Base-by-base conservation (phyloP, 2,329 filamentous ascomycete species). In the Penicillium italicum region DNA sequence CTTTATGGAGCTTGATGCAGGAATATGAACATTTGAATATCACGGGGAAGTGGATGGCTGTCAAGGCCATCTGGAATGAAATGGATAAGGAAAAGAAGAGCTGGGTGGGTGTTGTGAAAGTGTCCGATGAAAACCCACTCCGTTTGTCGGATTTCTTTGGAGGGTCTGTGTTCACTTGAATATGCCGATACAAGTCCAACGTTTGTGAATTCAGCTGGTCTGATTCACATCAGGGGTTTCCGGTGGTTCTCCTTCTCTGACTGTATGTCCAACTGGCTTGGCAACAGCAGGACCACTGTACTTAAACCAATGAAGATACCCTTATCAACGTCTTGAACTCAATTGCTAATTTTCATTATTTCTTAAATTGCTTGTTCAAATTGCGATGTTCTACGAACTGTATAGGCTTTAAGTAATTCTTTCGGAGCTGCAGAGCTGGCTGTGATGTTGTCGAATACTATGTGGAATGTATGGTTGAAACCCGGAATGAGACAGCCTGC, bases 71-170 rank as follows among this genome's bases (percentile, higher is more conserved):
- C n/a, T n/a, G n/a, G n/a, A n/a, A n/a, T n/a, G n/a, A n/a, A n/a
- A n/a, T n/a, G n/a, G n/a, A n/a, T n/a, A n/a, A n/a, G n/a, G n/a
- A n/a, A n/a, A n/a, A n/a, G n/a, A n/a, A n/a, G n/a, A n/a, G n/a
- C n/a, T 42, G 40, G 40, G 24, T 42, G 14, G 24, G 11, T 0
- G 7, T 42, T 4, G 3, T 42, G 24, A 16, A 11, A 28, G 16
- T 14, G 24, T 2, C 5, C 9, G 14, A 6, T 0, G 5, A 0
- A 7, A 3, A 3, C 1, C 2, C 1, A 33, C 0, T 6, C 4
- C 1, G 5, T 18, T 28, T 42, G 24, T 18, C 16, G 1, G 2
- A 1, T n/a, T n/a, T n/a, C n/a, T n/a, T n/a, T n/a, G n/a, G n/a
- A n/a, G n/a, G n/a, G n/a, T n/a, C n/a, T n/a, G n/a, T n/a, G n/a